phyloP scores from a whole-genome alignment of 306 rosid species.

The Lathyrus sativus region DNA sequence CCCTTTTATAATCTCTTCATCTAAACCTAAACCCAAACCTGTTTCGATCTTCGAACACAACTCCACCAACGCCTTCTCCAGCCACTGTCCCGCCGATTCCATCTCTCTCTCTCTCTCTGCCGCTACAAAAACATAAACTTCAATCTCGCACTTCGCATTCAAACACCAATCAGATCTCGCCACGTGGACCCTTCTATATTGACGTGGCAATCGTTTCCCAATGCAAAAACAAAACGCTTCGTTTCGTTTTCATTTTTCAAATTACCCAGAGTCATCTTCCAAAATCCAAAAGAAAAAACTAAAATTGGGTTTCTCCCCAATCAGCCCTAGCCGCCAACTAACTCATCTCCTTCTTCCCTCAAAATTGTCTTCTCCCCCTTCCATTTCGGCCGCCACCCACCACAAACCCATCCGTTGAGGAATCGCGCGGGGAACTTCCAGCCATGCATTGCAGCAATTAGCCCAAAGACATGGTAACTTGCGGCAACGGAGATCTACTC shows the following conservation, averaged over 20 bases:
- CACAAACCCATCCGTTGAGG: too few relatives aligned
- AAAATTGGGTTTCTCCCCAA: too few relatives aligned
- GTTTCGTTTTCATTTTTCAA: conserved; percentile 6
- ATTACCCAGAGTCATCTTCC: not conserved
- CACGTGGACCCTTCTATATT: not conserved
- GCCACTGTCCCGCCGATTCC: conserved; percentile 74
- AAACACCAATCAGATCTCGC: not conserved
- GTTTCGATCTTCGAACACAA: conserved; percentile 69
- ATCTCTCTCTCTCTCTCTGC: not conserved
- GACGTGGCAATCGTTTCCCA: not conserved
- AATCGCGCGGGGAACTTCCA: too few relatives aligned
- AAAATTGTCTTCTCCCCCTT: too few relatives aligned
- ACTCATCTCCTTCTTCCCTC: too few relatives aligned
- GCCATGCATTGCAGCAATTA: too few relatives aligned
- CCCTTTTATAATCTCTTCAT: conserved; percentile 80
- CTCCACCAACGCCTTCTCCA: conserved; percentile 81
- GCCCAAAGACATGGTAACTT: too few relatives aligned
- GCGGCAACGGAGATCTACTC: too few relatives aligned
- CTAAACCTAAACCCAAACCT: conserved; percentile 68
- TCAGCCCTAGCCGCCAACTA: too few relatives aligned
- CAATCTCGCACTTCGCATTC: not conserved
- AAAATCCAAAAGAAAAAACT: too few relatives aligned
- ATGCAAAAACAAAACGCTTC: not conserved
- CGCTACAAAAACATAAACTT: not conserved
- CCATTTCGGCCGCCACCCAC: too few relatives aligned